Evolutionary conservation across 805 yeast genomes (phyloP).

Genomic region (Pichia insulana): DNA sequence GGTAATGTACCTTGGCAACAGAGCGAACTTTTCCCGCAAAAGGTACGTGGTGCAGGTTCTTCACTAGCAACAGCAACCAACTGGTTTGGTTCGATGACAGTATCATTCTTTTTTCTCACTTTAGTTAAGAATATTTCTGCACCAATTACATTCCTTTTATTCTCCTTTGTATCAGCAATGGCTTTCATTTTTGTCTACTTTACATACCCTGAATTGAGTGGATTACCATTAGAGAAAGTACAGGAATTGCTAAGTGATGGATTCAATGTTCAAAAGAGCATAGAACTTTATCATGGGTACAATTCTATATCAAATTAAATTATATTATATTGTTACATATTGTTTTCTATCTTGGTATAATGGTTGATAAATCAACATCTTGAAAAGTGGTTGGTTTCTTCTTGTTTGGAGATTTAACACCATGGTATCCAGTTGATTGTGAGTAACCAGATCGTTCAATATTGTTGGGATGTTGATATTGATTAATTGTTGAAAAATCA

Average conservation of each 20-base stretch:
- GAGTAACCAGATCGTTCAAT: not conserved
- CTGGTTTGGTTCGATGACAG: conserved; percentile 91
- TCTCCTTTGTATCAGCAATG: conserved; percentile 70
- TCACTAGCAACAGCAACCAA: conserved; percentile 87
- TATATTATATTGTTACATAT: not conserved
- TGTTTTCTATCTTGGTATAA: conserved; percentile 7
- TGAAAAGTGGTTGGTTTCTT: conserved; percentile 4
- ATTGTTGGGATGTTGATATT: too few relatives aligned
- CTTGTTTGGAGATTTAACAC: not conserved
- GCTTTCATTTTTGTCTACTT: conserved; percentile 70
- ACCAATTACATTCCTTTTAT: conserved; percentile 86
- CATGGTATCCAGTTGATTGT: not conserved
- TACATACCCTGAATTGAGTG: conserved; percentile 88
- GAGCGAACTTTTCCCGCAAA: conserved; percentile 88
- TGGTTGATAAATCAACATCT: conserved; percentile 9
- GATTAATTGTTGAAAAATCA: too few relatives aligned
- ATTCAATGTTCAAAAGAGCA: conserved; percentile 59
- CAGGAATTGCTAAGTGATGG: conserved; percentile 76
- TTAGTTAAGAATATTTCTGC: conserved; percentile 92
- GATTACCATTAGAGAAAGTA: conserved; percentile 85
- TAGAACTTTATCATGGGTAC: too few relatives aligned
- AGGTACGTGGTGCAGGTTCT: conserved; percentile 86
- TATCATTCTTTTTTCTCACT: conserved; percentile 87
- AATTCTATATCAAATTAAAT: not conserved
- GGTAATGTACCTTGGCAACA: conserved; percentile 99